phyloP scores from a whole-genome alignment of 768 basidiomycete species.

The Sutorius australiensis region DNA sequence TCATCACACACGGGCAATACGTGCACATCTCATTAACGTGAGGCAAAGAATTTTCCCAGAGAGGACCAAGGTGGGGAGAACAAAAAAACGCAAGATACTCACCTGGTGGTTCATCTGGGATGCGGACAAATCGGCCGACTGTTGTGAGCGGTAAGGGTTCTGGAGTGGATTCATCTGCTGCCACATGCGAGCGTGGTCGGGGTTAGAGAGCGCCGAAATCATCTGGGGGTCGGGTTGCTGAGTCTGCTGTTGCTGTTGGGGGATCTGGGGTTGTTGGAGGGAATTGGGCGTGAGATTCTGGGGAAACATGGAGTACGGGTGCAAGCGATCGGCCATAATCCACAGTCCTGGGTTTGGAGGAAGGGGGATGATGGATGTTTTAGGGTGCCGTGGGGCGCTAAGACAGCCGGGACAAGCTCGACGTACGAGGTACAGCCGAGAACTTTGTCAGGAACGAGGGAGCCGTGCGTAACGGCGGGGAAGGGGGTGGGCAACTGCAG shows the following conservation, averaged over 20 bases:
- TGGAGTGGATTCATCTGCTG: slow-evolving; percentile 50
- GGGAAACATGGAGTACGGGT: slow-evolving; percentile 53
- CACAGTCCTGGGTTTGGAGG: slow-evolving; percentile 26
- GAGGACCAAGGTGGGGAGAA: slow-evolving; percentile 1
- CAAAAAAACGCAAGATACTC: slow-evolving; percentile 28
- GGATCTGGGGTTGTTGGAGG: slow-evolving; percentile 40
- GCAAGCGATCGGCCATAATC: slow-evolving; percentile 61
- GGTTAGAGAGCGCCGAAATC: slow-evolving; percentile 40
- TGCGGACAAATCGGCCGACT: slow-evolving; percentile 38
- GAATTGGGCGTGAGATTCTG: slow-evolving; percentile 44
- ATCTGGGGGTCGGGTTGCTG: slow-evolving; percentile 38
- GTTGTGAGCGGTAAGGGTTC: slow-evolving; percentile 42
- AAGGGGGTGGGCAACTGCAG: slow-evolving; percentile 32
- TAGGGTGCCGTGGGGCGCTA: slow-evolving; percentile 25
- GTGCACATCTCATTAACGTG: slow-evolving; percentile 11
- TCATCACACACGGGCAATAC: slow-evolving; percentile 11
- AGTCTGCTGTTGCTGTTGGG: slow-evolving; percentile 44
- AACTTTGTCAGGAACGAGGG: slow-evolving; percentile 27
- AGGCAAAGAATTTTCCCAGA: slow-evolving; percentile 17
- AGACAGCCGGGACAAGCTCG: slow-evolving; percentile 22
- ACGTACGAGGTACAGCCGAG: slow-evolving; percentile 21
- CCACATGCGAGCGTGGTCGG: slow-evolving; percentile 56
- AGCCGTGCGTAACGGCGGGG: slow-evolving; percentile 47
- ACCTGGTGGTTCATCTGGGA: slow-evolving; percentile 46
- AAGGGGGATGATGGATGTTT: slow-evolving; percentile 30